These are phyloP conservation scores for Gossypium bickii DNA, from an alignment of 345 rosid species.

Conservation along the genomic window DNA sequence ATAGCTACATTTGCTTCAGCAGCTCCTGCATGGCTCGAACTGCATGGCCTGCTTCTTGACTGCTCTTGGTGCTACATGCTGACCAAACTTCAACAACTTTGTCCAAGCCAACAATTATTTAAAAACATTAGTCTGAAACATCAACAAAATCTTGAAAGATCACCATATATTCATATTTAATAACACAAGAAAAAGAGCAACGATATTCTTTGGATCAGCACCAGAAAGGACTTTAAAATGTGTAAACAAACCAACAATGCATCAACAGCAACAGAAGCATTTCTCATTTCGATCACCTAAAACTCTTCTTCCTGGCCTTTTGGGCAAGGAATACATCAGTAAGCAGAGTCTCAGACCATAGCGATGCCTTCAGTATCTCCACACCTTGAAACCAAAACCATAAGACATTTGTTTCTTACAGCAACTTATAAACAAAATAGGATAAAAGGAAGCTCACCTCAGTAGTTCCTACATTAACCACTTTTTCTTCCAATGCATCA, in stretches of 20 bases:
- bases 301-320: not conserved
- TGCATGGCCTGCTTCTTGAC: no score
- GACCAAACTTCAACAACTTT: no score
- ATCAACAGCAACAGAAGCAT: not conserved
- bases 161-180: not conserved
- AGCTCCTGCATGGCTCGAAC: no score
- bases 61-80: no score
- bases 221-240: not conserved
- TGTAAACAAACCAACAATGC: not conserved
- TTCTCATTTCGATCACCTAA: not conserved
- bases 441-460: not conserved
- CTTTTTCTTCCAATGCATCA: slow-evolving; percentile 8
- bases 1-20: no score
- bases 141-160: not conserved
- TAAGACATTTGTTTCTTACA: not conserved
- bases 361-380: not conserved
- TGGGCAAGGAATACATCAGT: not conserved
- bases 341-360: not conserved
- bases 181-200: not conserved
- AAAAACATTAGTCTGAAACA: not conserved
- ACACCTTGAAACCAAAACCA: not conserved
- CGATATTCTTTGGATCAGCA: not conserved
- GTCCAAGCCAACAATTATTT: not conserved
- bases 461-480: not conserved
- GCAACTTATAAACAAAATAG: not conserved